phyloP scores from a whole-genome alignment of 208 protist genomes.

The Acanthamoeba quina region DNA sequence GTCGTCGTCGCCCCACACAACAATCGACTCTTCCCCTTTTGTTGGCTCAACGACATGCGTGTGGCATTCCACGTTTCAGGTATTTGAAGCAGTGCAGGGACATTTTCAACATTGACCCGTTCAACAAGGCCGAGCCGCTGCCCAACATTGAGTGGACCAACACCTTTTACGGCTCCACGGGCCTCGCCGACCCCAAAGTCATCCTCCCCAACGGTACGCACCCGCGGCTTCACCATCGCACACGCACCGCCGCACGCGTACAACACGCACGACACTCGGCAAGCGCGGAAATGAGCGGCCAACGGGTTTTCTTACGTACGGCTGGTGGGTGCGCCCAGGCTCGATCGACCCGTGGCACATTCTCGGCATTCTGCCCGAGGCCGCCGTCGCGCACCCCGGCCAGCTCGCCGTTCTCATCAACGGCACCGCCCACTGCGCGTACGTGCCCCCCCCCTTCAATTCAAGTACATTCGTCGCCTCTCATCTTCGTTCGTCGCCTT shows the following conservation, averaged over 20 bases:
- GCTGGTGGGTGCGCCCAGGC: not conserved
- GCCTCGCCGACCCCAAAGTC: constrained; percentile 6
- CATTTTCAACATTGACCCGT: constrained; percentile 28
- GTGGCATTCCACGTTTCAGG: not conserved
- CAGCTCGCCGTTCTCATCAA: constrained; percentile 29
- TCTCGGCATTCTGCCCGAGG: constrained; percentile 4
- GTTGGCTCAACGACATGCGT: too few relatives aligned
- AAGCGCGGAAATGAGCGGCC: too few relatives aligned
- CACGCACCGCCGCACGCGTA: not conserved
- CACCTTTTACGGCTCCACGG: constrained; percentile 48
- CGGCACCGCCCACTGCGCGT: constrained; percentile 48
- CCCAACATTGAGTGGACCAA: constrained; percentile 41
- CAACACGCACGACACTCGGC: not conserved
- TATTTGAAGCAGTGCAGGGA: constrained; percentile 39
- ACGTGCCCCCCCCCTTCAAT: not conserved
- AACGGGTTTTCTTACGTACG: too few relatives aligned
- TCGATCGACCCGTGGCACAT: constrained; percentile 53
- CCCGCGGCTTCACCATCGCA: not conserved
- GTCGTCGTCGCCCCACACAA: not conserved
- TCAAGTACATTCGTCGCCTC: too few relatives aligned
- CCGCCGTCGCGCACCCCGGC: not conserved
- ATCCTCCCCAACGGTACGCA: not conserved
- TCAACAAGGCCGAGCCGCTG: not conserved
- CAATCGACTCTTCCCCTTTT: too few relatives aligned
- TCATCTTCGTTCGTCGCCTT: not conserved